These are phyloP conservation scores for Hypoxylon subgilvum DNA, from an alignment of 495 filamentous ascomycete genomes.

Conservation along the genomic window DNA sequence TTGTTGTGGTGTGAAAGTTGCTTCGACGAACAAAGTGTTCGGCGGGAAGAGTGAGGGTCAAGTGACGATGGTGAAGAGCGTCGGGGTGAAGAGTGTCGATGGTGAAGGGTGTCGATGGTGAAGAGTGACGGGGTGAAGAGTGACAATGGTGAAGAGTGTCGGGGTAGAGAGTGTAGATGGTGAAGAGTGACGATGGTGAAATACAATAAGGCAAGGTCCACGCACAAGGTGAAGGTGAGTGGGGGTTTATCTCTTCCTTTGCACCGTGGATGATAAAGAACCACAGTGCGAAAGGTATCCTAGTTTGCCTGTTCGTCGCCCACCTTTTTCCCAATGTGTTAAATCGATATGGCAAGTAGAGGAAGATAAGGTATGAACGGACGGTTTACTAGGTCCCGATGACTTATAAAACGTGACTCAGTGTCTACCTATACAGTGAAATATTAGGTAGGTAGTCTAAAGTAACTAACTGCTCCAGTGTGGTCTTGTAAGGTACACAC, in stretches of 20 bases:
- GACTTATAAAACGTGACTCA: no score
- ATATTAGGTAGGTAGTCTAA: neutral
- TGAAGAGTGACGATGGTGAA: no score
- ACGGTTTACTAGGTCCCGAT: neutral
- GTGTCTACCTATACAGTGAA: no score
- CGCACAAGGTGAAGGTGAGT: slow-evolving; percentile 14
- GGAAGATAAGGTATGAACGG: slow-evolving; percentile 4
- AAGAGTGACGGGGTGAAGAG: neutral
- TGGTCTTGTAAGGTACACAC: slow-evolving; percentile 5
- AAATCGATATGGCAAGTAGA: neutral
- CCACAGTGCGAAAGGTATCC: no score
- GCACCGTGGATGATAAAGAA: no score
- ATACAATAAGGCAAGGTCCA: neutral
- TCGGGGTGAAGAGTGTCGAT: no score
- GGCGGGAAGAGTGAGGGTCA: neutral
- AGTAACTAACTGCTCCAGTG: neutral
- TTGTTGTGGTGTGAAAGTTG: slow-evolving; percentile 11
- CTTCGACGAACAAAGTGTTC: slow-evolving; percentile 17
- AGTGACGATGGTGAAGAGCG: neutral
- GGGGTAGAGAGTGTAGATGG: no score
- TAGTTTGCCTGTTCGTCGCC: no score
- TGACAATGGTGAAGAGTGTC: neutral
- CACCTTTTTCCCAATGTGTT: neutral
- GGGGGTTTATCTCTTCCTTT: no score
- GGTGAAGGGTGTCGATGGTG: no score